Percentiles rank a stretch among this genome's conserved stretches.
Evolutionary conservation across 192 early-diverging fungal genomes (phyloP).

Genomic region (Coemansia sp.): DNA sequence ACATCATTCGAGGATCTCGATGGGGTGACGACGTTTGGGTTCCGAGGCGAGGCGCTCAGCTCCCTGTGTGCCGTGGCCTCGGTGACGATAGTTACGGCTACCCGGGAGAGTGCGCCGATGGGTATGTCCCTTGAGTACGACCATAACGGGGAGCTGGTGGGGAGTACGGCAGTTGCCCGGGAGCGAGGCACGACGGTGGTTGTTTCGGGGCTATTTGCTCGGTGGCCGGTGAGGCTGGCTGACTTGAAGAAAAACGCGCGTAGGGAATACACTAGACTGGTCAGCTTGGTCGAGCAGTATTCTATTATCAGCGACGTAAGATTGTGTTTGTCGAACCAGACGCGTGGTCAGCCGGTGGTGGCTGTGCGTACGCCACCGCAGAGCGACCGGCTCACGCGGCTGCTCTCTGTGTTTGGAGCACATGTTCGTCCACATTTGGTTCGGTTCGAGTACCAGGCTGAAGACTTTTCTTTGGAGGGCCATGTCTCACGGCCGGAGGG

Average conservation of each 20-base stretch:
- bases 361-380: constrained; percentile 24
- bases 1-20: constrained; percentile 76
- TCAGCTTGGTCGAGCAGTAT: constrained; percentile 84
- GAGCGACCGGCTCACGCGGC: constrained; percentile 33
- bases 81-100: constrained; percentile 71
- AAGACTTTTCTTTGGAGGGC: constrained; percentile 38
- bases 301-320: constrained; percentile 75
- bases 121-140: constrained; percentile 78
- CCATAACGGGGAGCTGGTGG: constrained; percentile 62
- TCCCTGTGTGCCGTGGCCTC: constrained; percentile 74
- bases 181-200: constrained; percentile 81
- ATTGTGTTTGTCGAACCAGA: constrained; percentile 68
- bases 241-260: constrained; percentile 88
- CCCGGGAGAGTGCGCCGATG: constrained; percentile 54
- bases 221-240: constrained; percentile 82
- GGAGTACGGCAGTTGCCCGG: constrained; percentile 58
- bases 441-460: constrained; percentile 1
- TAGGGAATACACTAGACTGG: constrained; percentile 76
- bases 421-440: constrained; percentile 53
- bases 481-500: constrained; percentile 66
- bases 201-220: constrained; percentile 76
- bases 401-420: constrained; percentile 78
- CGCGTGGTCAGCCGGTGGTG: constrained; percentile 20
- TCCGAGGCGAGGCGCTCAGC: constrained; percentile 91
- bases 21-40: constrained; percentile 85